Base-by-base conservation (phyloP, 306 rosid species). In the Ceratonia siliqua region DNA sequence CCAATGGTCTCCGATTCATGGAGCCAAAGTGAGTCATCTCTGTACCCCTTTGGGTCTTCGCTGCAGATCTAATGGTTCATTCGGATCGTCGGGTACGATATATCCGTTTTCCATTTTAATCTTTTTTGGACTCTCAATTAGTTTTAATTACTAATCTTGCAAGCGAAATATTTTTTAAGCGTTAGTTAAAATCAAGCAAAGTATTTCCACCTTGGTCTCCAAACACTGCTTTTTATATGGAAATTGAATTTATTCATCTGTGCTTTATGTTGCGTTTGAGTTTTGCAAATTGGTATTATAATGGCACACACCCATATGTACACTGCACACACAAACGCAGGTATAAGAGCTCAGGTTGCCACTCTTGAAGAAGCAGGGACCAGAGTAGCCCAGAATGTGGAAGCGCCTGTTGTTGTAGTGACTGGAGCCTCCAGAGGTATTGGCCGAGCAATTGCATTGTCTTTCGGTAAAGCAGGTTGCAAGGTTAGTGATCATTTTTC, bases 351-450 rank as follows among this genome's bases (percentile, higher is more conserved):
- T 49, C 93, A 93, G 82, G 92, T 88, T 77, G 92, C 94, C 21
- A 88, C 92, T 4, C 73, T 88, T 36, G 93, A 78, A 36, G 84
- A 89, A 62, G 86, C 92, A 24, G 88, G 80, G 73, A 21, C 85
- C 6, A 88, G 74, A 83, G 84, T 79, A 18, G 73, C 33, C 41
- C 77, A 46, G 81, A 82, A 81, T 35, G 89, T 85, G 83, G 96
- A 91, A 83, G 78, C 93, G 76, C 98, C 97, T 24, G 98, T 91
- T 68, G 98, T 84, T 6, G 78, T 93, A 36, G 97, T 93, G 58
- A 93, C 98, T 3, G 98, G 98, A 81, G 98, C 97, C 45, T 93
- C 98, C 22, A 89, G 98, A 85, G 97, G 96, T 10, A 91, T 93
- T 63, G 98, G 98, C 52, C 86, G 80, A 76, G 96, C 98, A 15